These are phyloP conservation scores for Copromyces sp. DNA, from an alignment of 495 filamentous ascomycete genomes.

Conservation along the genomic window DNA sequence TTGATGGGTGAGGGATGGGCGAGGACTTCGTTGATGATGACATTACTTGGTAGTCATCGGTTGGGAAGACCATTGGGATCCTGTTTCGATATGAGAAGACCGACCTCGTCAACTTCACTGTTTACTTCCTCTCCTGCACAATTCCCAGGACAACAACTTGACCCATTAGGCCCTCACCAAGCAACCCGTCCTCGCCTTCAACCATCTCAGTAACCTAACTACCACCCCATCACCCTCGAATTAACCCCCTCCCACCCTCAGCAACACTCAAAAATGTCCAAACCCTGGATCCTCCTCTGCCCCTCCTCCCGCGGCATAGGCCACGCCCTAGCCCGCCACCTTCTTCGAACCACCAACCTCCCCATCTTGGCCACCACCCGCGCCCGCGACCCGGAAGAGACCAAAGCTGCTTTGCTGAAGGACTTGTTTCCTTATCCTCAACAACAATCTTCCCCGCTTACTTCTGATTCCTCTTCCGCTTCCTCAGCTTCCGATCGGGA, in stretches of 20 bases:
- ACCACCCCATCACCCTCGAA: not conserved
- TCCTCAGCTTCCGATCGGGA: not conserved
- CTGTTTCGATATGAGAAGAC: not conserved
- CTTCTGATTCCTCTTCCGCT: not conserved
- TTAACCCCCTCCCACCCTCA: not conserved
- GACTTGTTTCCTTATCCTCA: constrained; percentile 30
- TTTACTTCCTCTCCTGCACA: not conserved
- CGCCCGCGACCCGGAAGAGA: constrained; percentile 29
- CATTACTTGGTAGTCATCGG: not conserved
- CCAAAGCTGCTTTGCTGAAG: constrained; percentile 44
- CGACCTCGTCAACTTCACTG: too few relatives aligned
- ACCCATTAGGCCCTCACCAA: too few relatives aligned
- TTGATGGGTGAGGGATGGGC: not conserved
- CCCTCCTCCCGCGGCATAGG: constrained; percentile 71
- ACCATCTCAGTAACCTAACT: not conserved
- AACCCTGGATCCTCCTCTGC: constrained; percentile 37
- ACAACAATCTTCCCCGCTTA: not conserved
- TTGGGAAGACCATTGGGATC: not conserved
- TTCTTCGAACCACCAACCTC: constrained; percentile 52
- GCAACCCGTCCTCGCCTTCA: too few relatives aligned
- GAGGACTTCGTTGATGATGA: not conserved
- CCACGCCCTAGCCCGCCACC: constrained; percentile 54
- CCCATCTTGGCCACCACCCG: constrained; percentile 68
- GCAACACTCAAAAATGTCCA: constrained; percentile 16
- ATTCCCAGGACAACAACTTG: too few relatives aligned